Evolutionary conservation across 2,329 filamentous ascomycete species (phyloP), one percentile per base, ranked within the genome.

Genomic region (Cordyceps fumosorosea): DNA sequence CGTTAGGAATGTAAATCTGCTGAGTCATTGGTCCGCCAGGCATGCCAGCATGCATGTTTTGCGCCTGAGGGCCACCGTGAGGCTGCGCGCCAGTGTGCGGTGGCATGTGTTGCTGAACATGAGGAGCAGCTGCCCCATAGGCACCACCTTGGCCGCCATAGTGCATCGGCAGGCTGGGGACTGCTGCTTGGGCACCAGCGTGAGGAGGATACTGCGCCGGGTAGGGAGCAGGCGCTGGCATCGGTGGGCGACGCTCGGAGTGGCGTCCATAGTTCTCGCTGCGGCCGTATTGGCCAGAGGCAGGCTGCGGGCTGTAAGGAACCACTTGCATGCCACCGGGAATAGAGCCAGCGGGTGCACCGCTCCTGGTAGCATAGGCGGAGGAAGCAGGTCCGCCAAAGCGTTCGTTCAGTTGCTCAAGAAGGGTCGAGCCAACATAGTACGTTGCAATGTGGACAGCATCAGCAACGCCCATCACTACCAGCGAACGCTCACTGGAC

Each of bases 311-410:
- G 62, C 91, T 90, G 74, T 99, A 99, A 6, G 95, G 95, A n/a
- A 98, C 92, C 56, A 99, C 95, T 75, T 98, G 95, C 92, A 99
- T 96, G 65, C 95, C 95, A 64, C 95, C 95, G 24, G 95, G 95
- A 18, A 98, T 91, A 40, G 93, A 91, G 57, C 93, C 93, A 63
- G 93, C 91, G 56, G 95, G 93, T 56, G 91, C 93, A 65, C 95
- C 95, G 71, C 91, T 96, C 66, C 95, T 88, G 53, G 93, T 96
- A 53, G 95, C 95, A 73, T 99, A 99, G 34, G 95, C 93, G n/a
- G 95, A 99, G 56, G 95, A 93, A 63, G 92, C 92, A 22, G 95
- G 93, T 6, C 95, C 95, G 59, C 95, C 93, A 69, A 98, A 99
- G 48, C 95, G 88, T 75, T 99, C 95, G 59, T 95, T 97, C 64